These are phyloP conservation scores for Pythium volutum DNA, from an alignment of 352 stramenopile genomes.

Conservation along the genomic window DNA sequence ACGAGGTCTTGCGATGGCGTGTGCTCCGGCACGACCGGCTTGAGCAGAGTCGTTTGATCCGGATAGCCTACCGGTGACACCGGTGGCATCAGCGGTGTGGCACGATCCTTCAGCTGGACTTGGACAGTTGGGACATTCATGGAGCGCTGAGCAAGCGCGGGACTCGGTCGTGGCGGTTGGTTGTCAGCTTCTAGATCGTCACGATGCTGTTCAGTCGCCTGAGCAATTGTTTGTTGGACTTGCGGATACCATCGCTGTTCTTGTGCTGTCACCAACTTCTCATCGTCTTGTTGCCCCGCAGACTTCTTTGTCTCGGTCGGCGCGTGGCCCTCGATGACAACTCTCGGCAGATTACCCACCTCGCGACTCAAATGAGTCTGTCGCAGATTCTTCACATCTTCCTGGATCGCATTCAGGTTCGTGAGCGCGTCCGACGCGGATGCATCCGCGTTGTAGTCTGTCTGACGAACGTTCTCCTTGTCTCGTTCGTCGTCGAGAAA, in stretches of 20 bases:
- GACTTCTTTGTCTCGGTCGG: not conserved
- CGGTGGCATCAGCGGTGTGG: not conserved
- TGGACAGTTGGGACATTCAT: not conserved
- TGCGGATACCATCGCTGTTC: not conserved
- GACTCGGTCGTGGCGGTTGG: not conserved
- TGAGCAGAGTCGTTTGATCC: not conserved
- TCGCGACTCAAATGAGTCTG: not conserved
- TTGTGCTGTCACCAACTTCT: not conserved
- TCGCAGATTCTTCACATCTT: not conserved
- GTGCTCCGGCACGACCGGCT: not conserved
- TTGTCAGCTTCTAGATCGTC: not conserved
- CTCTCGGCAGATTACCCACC: not conserved
- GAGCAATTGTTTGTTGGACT: too few species aligned
- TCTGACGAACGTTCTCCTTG: conserved; percentile 5
- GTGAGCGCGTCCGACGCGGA: not conserved
- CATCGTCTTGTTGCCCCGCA: not conserved
- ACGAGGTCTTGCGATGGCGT: conserved; percentile 4
- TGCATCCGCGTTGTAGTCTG: not conserved
- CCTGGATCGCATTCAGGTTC: conserved; percentile 1
- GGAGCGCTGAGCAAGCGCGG: not conserved
- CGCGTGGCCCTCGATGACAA: too few species aligned
- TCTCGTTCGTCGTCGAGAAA: not conserved
- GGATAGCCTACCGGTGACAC: not conserved
- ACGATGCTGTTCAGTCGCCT: too few species aligned
- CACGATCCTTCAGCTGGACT: not conserved